Evolutionary conservation across 345 rosid species (phyloP).

Genomic region (Citrus trifoliata): DNA sequence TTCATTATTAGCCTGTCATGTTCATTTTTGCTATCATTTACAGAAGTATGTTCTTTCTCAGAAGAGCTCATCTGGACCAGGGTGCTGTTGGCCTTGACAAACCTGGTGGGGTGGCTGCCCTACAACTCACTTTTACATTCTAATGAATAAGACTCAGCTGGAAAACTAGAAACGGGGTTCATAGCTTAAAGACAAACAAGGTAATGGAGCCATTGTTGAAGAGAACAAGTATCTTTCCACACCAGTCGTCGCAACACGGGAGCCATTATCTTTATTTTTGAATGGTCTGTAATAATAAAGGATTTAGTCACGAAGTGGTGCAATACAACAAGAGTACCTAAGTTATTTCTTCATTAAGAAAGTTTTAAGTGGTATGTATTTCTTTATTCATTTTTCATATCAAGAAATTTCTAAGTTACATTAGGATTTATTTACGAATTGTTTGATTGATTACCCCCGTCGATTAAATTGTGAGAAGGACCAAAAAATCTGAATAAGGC

Average conservation of each 20-base stretch:
- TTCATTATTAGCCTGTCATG: conserved; percentile 7
- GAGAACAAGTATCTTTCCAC: conserved; percentile 14
- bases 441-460: no score
- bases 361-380: no score
- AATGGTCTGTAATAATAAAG: background rate
- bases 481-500: no score
- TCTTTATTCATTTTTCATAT: no score
- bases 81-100: conserved; percentile 6
- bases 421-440: no score
- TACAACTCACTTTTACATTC: conserved; percentile 7
- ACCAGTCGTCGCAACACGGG: conserved; percentile 1
- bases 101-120: background rate
- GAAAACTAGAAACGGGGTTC: conserved; percentile 17
- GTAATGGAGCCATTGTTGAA: conserved; percentile 7
- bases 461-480: no score
- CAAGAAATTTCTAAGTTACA: no score
- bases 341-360: no score
- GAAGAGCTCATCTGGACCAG: conserved; percentile 10
- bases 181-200: conserved; percentile 16
- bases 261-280: background rate
- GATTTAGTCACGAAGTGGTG: background rate
- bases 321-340: background rate
- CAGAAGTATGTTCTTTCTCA: conserved; percentile 11
- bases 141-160: conserved; percentile 8
- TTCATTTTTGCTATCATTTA: conserved; percentile 11